phyloP scores from a whole-genome alignment of 2,329 filamentous ascomycete species.

The Thielaviopsis populi region DNA sequence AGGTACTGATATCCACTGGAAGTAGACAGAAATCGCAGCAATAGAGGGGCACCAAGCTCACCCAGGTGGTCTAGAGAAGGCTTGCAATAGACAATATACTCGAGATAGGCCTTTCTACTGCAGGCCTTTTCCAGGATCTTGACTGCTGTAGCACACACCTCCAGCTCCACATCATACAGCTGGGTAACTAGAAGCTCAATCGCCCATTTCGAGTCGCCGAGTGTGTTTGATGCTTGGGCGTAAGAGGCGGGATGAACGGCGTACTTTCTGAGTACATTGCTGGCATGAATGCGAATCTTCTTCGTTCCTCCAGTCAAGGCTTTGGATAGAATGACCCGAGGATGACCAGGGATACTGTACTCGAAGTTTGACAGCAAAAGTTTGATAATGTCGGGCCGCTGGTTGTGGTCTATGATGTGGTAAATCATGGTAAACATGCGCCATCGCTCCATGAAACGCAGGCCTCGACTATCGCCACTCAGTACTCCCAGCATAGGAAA shows the following conservation, averaged over 20 bases:
- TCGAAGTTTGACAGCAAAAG: conserved; percentile 82
- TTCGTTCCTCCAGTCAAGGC: conserved; percentile 84
- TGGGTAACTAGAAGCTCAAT: conserved; percentile 96
- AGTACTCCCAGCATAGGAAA: conserved; percentile 83
- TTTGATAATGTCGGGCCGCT: conserved; percentile 82
- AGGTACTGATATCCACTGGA: conserved; percentile 97
- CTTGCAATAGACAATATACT: conserved; percentile 92
- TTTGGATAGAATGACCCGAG: conserved; percentile 83
- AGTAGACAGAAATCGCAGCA: conserved; percentile 85
- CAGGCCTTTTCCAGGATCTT: conserved; percentile 97
- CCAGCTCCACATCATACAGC: conserved; percentile 90
- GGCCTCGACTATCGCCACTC: conserved; percentile 65
- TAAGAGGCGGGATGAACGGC: conserved; percentile 38
- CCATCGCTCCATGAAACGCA: conserved; percentile 88
- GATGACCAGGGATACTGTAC: conserved; percentile 76
- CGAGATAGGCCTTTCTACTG: conserved; percentile 76
- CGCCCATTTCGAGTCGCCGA: conserved; percentile 72
- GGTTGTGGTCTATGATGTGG: conserved; percentile 83
- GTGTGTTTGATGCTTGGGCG: conserved; percentile 3
- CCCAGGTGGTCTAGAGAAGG: conserved; percentile 89
- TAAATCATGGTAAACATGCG: conserved; percentile 99
- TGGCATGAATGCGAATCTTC: conserved; percentile 79
- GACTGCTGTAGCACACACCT: conserved; percentile 89
- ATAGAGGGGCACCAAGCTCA: conserved; percentile 85
- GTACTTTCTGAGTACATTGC: conserved; percentile 74